phyloP scores from a whole-genome alignment of 495 filamentous ascomycete genomes.

The Amphirosellinia nigrospora region DNA sequence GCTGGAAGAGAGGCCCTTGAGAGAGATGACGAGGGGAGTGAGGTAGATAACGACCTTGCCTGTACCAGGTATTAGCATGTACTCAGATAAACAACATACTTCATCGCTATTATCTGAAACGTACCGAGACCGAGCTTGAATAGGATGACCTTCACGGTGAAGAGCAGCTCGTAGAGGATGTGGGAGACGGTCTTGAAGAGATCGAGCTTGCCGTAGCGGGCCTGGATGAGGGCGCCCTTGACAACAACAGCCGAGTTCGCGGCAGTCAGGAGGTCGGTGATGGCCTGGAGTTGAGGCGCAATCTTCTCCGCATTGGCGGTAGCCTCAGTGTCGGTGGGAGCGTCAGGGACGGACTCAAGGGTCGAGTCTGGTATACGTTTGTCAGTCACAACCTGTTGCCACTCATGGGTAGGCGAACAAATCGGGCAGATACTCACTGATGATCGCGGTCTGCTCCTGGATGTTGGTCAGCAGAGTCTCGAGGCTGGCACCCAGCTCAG shows the following conservation, averaged over 20 bases:
- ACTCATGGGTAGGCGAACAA: neutral
- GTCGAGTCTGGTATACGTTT: conserved; percentile 32
- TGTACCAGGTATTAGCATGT: conserved; percentile 16
- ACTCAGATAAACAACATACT: neutral
- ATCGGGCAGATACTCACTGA: conserved; percentile 39
- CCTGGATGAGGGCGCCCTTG: conserved; percentile 40
- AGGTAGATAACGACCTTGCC: conserved; percentile 43
- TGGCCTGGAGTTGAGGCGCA: conserved; percentile 42
- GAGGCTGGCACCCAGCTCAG: conserved; percentile 30
- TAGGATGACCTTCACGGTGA: conserved; percentile 45
- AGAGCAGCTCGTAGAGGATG: conserved; percentile 42
- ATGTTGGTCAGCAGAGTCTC: conserved; percentile 38
- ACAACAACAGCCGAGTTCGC: conserved; percentile 29
- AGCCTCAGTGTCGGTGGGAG: conserved; percentile 33
- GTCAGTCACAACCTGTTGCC: neutral
- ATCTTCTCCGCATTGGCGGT: conserved; percentile 36
- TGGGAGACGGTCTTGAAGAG: conserved; percentile 43
- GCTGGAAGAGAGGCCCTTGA: conserved; percentile 42
- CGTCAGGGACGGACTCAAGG: conserved; percentile 36
- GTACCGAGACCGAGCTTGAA: conserved; percentile 49
- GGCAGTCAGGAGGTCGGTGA: conserved; percentile 40
- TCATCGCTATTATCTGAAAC: conserved; percentile 8
- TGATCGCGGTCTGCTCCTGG: conserved; percentile 43
- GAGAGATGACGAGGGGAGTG: conserved; percentile 42
- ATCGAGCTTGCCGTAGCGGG: conserved; percentile 38